phyloP scores from a whole-genome alignment of 2,329 filamentous ascomycete genomes.

The Fusarium sarcochroum region DNA sequence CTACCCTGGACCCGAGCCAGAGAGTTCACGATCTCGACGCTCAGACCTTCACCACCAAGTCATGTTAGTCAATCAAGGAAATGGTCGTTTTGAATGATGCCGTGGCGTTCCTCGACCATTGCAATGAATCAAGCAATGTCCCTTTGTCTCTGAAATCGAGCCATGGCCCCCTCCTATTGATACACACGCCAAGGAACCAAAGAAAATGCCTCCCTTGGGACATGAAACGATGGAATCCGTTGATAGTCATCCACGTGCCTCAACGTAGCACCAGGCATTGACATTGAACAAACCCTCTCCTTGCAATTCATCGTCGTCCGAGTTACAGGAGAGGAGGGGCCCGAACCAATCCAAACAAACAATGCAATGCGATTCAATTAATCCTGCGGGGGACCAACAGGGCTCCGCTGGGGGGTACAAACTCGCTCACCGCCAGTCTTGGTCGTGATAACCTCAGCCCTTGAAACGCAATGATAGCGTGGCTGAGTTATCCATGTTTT shows the following conservation, averaged over 20 bases:
- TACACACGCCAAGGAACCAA: constrained; percentile 26
- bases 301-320: constrained; percentile 29
- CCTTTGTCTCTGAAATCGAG: neutral
- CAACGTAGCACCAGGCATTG: constrained; percentile 12
- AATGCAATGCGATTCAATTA: constrained; percentile 25
- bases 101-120: neutral
- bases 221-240: constrained; percentile 32
- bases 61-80: neutral
- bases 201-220: constrained; percentile 20
- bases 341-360: constrained; percentile 33
- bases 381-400: constrained; percentile 30
- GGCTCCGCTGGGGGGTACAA: constrained; percentile 27
- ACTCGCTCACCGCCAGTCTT: constrained; percentile 41
- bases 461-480: constrained; percentile 27
- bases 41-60: neutral
- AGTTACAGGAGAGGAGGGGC: constrained; percentile 34
- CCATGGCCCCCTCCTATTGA: constrained; percentile 35
- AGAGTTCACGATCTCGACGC: neutral
- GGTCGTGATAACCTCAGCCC: constrained; percentile 41
- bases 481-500: constrained; percentile 34
- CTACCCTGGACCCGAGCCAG: constrained; percentile 28
- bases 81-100: neutral
- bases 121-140: neutral
- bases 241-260: constrained; percentile 25
- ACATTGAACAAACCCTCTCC: constrained; percentile 20